Evolutionary conservation across 2,329 filamentous ascomycete genomes (phyloP).

Genomic region (Claviceps sp.): DNA sequence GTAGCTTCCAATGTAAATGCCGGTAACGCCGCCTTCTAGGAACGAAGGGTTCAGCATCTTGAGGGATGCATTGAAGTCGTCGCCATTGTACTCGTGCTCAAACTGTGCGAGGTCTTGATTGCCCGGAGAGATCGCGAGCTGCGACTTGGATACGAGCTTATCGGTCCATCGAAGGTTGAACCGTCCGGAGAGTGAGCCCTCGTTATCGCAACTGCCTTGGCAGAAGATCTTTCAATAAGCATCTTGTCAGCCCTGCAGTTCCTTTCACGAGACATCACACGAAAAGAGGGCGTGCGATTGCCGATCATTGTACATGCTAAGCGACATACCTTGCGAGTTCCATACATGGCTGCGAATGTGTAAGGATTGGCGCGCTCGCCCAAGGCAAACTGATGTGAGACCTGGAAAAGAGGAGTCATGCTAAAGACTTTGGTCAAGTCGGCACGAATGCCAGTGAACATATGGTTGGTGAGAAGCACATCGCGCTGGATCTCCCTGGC

Average conservation of each 20-base stretch:
- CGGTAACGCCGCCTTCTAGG: constrained; percentile 83
- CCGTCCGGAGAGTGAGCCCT: constrained; percentile 72
- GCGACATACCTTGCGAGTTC: constrained; percentile 65
- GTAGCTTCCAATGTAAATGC: constrained; percentile 92
- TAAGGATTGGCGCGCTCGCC: constrained; percentile 89
- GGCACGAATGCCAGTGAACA: constrained; percentile 91
- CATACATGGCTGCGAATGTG: constrained; percentile 86
- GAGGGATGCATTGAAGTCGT: constrained; percentile 83
- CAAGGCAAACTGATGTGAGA: constrained; percentile 93
- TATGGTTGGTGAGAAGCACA: constrained; percentile 90
- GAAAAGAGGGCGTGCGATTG: background rate
- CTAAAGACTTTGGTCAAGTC: constrained; percentile 96
- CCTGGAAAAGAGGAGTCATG: constrained; percentile 86
- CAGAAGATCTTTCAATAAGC: constrained; percentile 61
- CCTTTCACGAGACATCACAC: too few relatives aligned
- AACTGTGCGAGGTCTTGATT: constrained; percentile 81
- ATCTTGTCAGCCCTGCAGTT: background rate
- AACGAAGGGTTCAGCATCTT: constrained; percentile 94
- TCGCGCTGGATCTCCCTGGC: constrained; percentile 89
- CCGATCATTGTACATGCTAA: background rate
- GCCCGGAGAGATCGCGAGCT: constrained; percentile 70
- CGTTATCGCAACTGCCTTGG: constrained; percentile 91
- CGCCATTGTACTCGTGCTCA: constrained; percentile 89
- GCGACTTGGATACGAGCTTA: constrained; percentile 71
- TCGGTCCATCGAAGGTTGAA: constrained; percentile 87